Evolutionary conservation across 306 rosid species (phyloP).

Genomic region (Ammopiptanthus mongolicus): DNA sequence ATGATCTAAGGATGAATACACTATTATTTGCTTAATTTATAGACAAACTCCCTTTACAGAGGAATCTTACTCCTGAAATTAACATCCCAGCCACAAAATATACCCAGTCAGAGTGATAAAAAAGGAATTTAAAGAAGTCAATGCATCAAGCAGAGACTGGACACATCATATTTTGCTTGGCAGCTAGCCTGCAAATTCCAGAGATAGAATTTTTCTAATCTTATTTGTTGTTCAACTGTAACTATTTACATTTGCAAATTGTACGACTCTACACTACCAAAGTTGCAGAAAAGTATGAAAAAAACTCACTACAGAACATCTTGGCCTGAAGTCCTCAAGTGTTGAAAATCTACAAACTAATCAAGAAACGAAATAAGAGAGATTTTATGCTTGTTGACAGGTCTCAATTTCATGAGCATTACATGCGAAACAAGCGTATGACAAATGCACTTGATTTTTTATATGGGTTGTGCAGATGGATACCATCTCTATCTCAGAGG

Average conservation of each 20-base stretch:
- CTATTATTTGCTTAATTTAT: too few relatives aligned
- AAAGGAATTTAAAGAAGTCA: not conserved
- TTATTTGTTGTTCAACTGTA: not conserved
- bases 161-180: not conserved
- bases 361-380: not conserved
- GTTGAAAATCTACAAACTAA: constrained; percentile 19
- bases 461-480: constrained; percentile 17
- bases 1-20: too few relatives aligned
- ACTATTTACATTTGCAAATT: constrained; percentile 17
- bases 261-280: not conserved
- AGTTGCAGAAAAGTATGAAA: not conserved
- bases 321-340: constrained; percentile 18
- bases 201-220: not conserved
- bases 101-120: not conserved
- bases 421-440: constrained; percentile 12
- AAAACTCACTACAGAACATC: constrained; percentile 8
- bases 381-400: not conserved
- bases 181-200: not conserved
- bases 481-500: constrained; percentile 1
- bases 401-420: constrained; percentile 15
- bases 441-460: constrained; percentile 15
- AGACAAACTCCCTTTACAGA: not conserved
- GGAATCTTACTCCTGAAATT: not conserved
- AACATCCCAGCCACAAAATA: not conserved
- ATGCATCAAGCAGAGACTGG: not conserved